Conservation (phyloP, 129 eudicot genomes). For the Kitagawia praeruptora region DNA sequence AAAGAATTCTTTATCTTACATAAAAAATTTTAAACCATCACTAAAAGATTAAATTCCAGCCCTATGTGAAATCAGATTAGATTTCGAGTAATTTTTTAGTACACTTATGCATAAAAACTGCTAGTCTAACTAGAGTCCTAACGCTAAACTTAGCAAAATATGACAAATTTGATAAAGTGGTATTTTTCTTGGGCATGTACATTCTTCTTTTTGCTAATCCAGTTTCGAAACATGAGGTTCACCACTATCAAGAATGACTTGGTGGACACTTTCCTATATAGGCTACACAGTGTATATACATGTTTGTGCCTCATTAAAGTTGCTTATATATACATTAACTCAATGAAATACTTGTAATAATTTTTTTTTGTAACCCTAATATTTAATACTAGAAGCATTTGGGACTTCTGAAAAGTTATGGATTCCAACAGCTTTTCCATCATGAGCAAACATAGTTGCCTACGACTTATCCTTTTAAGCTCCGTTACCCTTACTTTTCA, state of each 20-base stretch:
- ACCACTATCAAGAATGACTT: slow-evolving; percentile 1
- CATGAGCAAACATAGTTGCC: background rate
- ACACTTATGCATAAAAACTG: background rate
- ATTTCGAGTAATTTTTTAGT: background rate
- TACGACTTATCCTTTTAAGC: background rate
- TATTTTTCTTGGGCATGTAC: background rate
- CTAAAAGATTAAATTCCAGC: background rate
- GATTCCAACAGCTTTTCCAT: background rate
- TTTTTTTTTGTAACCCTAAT: background rate
- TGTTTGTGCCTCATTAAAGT: background rate
- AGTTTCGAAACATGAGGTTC: background rate
- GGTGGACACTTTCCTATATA: background rate
- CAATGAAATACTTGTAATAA: background rate
- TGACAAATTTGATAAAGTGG: background rate
- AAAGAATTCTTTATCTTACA: background rate
- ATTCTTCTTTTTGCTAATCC: background rate
- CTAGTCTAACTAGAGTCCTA: background rate
- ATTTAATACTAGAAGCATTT: background rate
- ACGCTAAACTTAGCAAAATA: background rate
- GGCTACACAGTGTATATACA: background rate
- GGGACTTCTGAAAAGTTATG: background rate
- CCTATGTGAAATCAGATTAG: background rate
- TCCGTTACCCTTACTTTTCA: too few relatives aligned
- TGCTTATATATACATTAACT: background rate
- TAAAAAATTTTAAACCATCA: background rate